Evolutionary conservation across 164 flowering plant species (phyloP).

Genomic region (Dillenia suffruticosa): DNA sequence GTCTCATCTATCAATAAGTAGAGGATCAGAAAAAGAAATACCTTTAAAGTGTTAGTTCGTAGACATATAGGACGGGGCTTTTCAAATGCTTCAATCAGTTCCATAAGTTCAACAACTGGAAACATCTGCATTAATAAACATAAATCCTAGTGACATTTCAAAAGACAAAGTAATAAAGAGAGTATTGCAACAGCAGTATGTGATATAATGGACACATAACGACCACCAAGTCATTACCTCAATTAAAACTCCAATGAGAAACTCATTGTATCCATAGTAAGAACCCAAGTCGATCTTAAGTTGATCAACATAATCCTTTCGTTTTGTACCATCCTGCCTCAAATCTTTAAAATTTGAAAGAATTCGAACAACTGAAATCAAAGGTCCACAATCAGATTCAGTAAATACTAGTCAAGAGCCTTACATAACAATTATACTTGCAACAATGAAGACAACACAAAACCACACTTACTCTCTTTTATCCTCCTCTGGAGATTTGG

Average conservation of each 20-base stretch:
- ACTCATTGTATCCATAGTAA: constrained; percentile 96
- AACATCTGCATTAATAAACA: constrained; percentile 55
- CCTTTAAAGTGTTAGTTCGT: constrained; percentile 92
- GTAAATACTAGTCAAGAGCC: neutral
- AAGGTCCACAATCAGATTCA: neutral
- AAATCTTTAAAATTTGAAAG: constrained; percentile 75
- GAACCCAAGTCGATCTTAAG: constrained; percentile 72
- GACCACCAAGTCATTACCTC: constrained; percentile 44
- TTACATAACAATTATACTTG: neutral
- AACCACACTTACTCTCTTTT: constrained; percentile 64
- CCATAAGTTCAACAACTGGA: constrained; percentile 76
- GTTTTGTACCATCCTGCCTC: constrained; percentile 61
- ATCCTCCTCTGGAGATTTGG: constrained; percentile 64
- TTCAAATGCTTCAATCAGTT: constrained; percentile 92
- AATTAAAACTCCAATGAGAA: constrained; percentile 65
- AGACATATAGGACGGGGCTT: constrained; percentile 81
- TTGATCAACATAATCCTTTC: constrained; percentile 80
- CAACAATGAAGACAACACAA: neutral
- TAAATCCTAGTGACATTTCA: neutral
- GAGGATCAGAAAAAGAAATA: constrained; percentile 2
- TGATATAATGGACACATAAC: neutral
- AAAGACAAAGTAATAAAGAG: neutral
- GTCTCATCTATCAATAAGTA: too few species aligned
- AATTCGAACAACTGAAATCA: constrained; percentile 63
- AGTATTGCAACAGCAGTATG: neutral